A percentile compares a stretch with the other conserved stretches of the same genome.
Evolutionary conservation across 2,329 filamentous ascomycete genomes (phyloP).

Genomic region (Talaromyces sp.): DNA sequence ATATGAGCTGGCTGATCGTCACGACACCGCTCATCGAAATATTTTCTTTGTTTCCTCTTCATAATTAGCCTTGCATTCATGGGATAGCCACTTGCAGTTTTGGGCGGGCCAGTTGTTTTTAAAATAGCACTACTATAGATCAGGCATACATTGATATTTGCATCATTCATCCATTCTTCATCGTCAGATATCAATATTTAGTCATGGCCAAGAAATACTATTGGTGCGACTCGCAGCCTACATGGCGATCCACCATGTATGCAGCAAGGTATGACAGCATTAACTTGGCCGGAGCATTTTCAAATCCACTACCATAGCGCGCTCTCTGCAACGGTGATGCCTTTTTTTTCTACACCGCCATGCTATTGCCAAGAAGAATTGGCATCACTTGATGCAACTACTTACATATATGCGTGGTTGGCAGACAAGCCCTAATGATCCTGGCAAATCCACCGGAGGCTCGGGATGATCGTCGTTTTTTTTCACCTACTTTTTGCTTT

Average conservation of each 20-base stretch:
- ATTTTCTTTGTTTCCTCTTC: background rate
- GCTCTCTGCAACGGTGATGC: background rate
- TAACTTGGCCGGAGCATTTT: background rate
- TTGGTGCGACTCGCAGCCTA: background rate
- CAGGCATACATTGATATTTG: background rate
- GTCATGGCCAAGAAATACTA: background rate
- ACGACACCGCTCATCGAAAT: background rate
- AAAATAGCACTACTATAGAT: background rate
- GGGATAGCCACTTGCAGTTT: background rate
- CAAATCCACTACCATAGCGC: background rate
- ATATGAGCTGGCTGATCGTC: background rate
- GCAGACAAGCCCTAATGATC: background rate
- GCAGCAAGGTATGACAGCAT: background rate
- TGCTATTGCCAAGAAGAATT: background rate
- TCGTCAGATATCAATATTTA: background rate
- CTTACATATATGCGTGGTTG: background rate
- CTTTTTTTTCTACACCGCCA: background rate
- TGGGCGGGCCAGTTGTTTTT: constrained; percentile 1
- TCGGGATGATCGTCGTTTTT: background rate
- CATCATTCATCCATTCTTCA: background rate
- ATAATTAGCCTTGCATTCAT: background rate
- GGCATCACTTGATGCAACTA: background rate
- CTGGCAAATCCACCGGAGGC: background rate
- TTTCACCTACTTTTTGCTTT: background rate
- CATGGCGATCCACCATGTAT: background rate